phyloP scores from a whole-genome alignment of 345 rosid genomes.

The Ailanthus altissimus region DNA sequence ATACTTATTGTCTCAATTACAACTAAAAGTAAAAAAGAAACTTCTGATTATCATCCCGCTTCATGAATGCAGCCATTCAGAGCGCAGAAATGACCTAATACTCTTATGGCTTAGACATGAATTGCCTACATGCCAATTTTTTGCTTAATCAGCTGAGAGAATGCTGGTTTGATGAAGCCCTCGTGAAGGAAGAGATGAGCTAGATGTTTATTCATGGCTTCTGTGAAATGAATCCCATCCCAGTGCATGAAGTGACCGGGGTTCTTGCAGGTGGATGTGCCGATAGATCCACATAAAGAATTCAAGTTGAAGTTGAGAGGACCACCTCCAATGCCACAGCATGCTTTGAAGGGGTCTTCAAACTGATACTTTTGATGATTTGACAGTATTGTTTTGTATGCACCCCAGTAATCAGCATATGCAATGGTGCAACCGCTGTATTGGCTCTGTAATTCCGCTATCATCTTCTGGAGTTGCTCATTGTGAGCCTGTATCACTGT shows the following conservation, averaged over 20 bases:
- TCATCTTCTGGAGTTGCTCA: constrained; percentile 34
- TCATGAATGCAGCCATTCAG: constrained; percentile 19
- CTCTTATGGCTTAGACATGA: neutral
- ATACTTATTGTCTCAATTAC: neutral
- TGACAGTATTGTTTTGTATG: constrained; percentile 31
- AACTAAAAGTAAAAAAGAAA: neutral
- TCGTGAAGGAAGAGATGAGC: constrained; percentile 33
- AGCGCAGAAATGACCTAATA: neutral
- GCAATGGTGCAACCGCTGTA: constrained; percentile 7
- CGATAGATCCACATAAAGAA: constrained; percentile 34
- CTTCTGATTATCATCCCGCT: neutral
- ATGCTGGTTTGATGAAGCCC: constrained; percentile 40
- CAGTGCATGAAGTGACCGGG: constrained; percentile 30
- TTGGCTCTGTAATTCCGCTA: constrained; percentile 22
- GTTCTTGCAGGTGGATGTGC: constrained; percentile 28
- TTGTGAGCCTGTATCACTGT: constrained; percentile 34
- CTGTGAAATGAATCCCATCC: constrained; percentile 58
- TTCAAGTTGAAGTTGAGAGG: constrained; percentile 37
- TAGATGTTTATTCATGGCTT: constrained; percentile 34
- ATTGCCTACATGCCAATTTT: constrained; percentile 1
- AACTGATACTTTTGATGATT: constrained; percentile 27
- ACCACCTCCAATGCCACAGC: constrained; percentile 47
- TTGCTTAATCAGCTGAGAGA: constrained; percentile 21
- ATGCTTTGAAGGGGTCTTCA: constrained; percentile 36
- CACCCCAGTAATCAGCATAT: constrained; percentile 40